Evolutionary conservation across 179 eudicot species (phyloP).

Genomic region (Silene noctiflora): DNA sequence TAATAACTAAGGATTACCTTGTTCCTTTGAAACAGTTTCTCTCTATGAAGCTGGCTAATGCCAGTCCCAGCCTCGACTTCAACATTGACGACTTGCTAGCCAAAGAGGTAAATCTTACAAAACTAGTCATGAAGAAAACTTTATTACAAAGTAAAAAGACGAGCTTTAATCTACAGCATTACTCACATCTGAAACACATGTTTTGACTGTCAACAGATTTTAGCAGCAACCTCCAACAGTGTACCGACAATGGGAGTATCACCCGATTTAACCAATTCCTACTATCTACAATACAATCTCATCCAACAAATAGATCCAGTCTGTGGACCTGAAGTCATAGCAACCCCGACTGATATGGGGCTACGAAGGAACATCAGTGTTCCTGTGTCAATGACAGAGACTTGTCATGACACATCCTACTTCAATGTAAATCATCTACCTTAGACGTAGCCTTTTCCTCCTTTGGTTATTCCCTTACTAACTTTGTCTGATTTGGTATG

Average conservation of each 20-base stretch:
- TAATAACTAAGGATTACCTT: background rate
- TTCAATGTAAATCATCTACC: constrained; percentile 43
- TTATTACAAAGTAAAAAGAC: background rate
- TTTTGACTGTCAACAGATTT: constrained; percentile 41
- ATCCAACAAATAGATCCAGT: constrained; percentile 47
- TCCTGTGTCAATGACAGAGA: constrained; percentile 52
- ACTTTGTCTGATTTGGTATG: constrained; percentile 14
- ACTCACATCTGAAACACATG: constrained; percentile 8
- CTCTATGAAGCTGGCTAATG: constrained; percentile 84
- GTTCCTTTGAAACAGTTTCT: constrained; percentile 57
- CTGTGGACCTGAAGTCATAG: constrained; percentile 40
- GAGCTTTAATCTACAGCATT: background rate
- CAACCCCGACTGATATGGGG: constrained; percentile 41
- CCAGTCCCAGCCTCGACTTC: constrained; percentile 68
- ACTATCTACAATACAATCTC: constrained; percentile 47
- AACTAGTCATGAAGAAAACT: constrained; percentile 3
- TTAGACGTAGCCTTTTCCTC: background rate
- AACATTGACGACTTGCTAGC: constrained; percentile 56
- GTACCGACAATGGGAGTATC: constrained; percentile 47
- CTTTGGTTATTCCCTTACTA: constrained; percentile 11
- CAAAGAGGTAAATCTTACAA: constrained; percentile 60
- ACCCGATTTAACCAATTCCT: constrained; percentile 43
- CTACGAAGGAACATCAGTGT: constrained; percentile 52
- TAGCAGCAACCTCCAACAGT: constrained; percentile 48
- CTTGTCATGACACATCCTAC: constrained; percentile 52